A percentile compares a stretch with the other conserved stretches of the same genome.
Conservation (phyloP, 495 filamentous ascomycete genomes). For the Saxispiralis lemnorum region DNA sequence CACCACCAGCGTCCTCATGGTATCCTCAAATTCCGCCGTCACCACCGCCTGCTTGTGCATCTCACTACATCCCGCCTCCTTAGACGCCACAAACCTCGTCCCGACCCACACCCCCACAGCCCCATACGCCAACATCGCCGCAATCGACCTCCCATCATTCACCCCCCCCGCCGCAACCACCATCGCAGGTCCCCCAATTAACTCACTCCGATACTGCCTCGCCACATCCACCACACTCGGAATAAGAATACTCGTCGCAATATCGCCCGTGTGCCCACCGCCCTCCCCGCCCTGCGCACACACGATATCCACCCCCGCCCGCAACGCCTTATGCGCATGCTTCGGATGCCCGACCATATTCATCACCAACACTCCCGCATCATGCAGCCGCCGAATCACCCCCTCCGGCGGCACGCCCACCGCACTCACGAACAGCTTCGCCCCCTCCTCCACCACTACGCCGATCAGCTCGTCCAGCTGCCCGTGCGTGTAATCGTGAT, state of each 20-base stretch:
- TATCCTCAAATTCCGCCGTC: slow-evolving; percentile 52
- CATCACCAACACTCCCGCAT: slow-evolving; percentile 63
- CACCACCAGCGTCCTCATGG: slow-evolving; percentile 58
- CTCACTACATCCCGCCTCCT: slow-evolving; percentile 59
- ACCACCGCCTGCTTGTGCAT: slow-evolving; percentile 73
- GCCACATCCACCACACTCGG: slow-evolving; percentile 28
- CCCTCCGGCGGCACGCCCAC: slow-evolving; percentile 60
- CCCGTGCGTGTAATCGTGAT: slow-evolving; percentile 81
- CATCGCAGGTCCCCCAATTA: slow-evolving; percentile 25
- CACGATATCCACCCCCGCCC: slow-evolving; percentile 65
- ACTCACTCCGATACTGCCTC: slow-evolving; percentile 25
- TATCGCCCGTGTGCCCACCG: slow-evolving; percentile 28
- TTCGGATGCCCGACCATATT: slow-evolving; percentile 92
- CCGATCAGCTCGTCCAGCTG: slow-evolving; percentile 67
- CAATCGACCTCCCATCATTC: slow-evolving; percentile 25
- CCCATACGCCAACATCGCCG: slow-evolving; percentile 27
- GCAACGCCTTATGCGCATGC: slow-evolving; percentile 68
- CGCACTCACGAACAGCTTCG: slow-evolving; percentile 65
- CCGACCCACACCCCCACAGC: slow-evolving; percentile 35
- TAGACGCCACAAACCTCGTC: slow-evolving; percentile 64
- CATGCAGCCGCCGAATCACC: slow-evolving; percentile 54
- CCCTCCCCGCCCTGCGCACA: slow-evolving; percentile 36
- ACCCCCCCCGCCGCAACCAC: slow-evolving; percentile 29
- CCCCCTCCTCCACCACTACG: slow-evolving; percentile 57
- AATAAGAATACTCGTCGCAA: slow-evolving; percentile 27